These are phyloP conservation scores for Pelargonium citronellum DNA, from an alignment of 441 rosid genomes.

Conservation along the genomic window DNA sequence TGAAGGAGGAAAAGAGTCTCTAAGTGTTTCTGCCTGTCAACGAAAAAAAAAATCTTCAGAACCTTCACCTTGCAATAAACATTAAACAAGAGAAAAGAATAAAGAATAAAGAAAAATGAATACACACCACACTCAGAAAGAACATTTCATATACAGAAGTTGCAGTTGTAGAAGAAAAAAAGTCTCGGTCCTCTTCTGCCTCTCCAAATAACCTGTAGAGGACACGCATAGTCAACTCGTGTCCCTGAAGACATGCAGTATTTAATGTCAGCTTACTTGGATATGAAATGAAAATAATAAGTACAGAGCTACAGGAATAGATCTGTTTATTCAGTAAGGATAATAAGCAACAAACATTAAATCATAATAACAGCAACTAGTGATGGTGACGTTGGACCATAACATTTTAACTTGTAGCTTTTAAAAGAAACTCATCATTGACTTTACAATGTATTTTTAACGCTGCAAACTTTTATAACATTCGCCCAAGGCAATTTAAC, in stretches of 20 bases:
- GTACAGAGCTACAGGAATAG: constrained; percentile 11
- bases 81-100: constrained; percentile 14
- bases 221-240: constrained; percentile 94
- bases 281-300: constrained; percentile 12
- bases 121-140: constrained; percentile 72
- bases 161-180: constrained; percentile 88
- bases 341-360: constrained; percentile 10
- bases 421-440: not conserved
- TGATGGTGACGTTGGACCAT: not conserved
- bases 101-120: constrained; percentile 18
- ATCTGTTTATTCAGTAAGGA: constrained; percentile 5
- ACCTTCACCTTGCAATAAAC: constrained; percentile 8
- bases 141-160: constrained; percentile 82
- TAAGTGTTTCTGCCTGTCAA: constrained; percentile 82
- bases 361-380: not conserved
- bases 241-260: constrained; percentile 78
- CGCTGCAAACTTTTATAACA: not conserved
- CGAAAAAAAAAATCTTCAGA: constrained; percentile 22
- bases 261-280: constrained; percentile 32
- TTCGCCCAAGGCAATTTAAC: not conserved
- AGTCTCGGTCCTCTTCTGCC: constrained; percentile 94
- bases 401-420: not conserved
- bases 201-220: constrained; percentile 92
- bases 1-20: constrained; percentile 93
- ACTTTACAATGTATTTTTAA: not conserved